Evolutionary conservation across 2,329 filamentous ascomycete species (phyloP).

Genomic region (Talaromyces amestolkiae): DNA sequence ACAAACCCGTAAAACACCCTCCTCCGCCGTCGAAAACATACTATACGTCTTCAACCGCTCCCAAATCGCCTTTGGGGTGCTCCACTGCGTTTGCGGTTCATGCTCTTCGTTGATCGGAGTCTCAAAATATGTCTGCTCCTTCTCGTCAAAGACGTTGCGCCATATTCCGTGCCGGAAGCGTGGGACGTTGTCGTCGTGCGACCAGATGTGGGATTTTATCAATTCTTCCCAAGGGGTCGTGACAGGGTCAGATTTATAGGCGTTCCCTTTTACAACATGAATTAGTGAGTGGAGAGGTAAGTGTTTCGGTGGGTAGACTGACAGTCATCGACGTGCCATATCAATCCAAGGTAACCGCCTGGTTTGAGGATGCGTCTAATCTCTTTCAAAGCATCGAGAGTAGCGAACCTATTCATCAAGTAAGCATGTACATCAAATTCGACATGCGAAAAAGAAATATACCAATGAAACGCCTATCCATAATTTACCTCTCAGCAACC

Average conservation of each 20-base stretch:
- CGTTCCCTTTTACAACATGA: slow-evolving; percentile 56
- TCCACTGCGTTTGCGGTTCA: slow-evolving; percentile 58
- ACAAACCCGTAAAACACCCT: slow-evolving; percentile 49
- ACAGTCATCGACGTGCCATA: slow-evolving; percentile 76
- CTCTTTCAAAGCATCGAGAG: slow-evolving; percentile 59
- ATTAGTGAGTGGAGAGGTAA: not conserved
- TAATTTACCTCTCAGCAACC: not conserved
- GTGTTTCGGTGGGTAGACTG: slow-evolving; percentile 26
- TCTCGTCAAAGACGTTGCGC: slow-evolving; percentile 62
- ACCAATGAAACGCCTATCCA: slow-evolving; percentile 53
- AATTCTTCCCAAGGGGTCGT: slow-evolving; percentile 60
- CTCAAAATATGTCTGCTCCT: slow-evolving; percentile 58
- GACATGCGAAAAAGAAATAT: slow-evolving; percentile 24
- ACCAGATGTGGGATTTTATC: slow-evolving; percentile 59
- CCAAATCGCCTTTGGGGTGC: slow-evolving; percentile 62
- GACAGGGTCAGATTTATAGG: slow-evolving; percentile 56
- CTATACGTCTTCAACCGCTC: slow-evolving; percentile 64
- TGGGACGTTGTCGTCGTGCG: slow-evolving; percentile 57
- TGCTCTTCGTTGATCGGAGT: slow-evolving; percentile 59
- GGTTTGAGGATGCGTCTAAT: slow-evolving; percentile 66
- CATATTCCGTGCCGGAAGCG: slow-evolving; percentile 66
- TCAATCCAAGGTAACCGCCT: slow-evolving; percentile 60
- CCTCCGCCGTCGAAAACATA: slow-evolving; percentile 61
- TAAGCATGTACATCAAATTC: not conserved
- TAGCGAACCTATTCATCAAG: slow-evolving; percentile 60